Percentiles rank a stretch among this genome's conserved stretches.
phyloP scores from a whole-genome alignment of 1,284 basidiomycete genomes.

The Mixia osmundae region DNA sequence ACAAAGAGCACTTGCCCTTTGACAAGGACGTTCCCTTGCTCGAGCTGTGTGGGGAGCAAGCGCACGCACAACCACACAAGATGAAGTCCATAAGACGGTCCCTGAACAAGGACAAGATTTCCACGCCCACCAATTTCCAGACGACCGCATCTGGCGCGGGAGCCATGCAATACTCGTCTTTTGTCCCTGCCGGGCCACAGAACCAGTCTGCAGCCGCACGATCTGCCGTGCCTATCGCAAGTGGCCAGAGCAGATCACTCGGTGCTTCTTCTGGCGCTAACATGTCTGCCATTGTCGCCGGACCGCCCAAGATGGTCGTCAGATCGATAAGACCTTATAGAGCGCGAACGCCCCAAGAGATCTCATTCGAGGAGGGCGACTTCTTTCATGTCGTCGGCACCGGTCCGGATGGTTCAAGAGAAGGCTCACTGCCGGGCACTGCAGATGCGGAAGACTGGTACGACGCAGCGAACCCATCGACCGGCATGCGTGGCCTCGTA shows the following conservation, averaged over 20 bases:
- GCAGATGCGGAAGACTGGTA: slow-evolving; percentile 20
- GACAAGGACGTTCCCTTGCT: too few relatives aligned
- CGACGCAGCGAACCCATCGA: slow-evolving; percentile 43
- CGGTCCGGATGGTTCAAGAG: slow-evolving; percentile 28
- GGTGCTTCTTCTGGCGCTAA: too few relatives aligned
- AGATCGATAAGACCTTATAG: slow-evolving; percentile 49
- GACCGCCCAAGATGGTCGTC: slow-evolving; percentile 87
- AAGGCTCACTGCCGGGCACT: slow-evolving; percentile 16
- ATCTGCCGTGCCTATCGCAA: too few relatives aligned
- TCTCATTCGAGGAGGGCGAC: slow-evolving; percentile 81
- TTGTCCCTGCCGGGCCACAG: background rate
- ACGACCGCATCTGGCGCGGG: slow-evolving; percentile 2
- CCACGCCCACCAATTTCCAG: slow-evolving; percentile 8
- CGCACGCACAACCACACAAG: background rate
- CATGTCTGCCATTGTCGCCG: too few relatives aligned
- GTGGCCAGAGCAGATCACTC: too few relatives aligned
- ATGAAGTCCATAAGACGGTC: slow-evolving; percentile 15
- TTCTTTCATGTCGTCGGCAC: slow-evolving; percentile 89
- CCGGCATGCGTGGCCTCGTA: slow-evolving; percentile 73
- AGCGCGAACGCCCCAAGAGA: slow-evolving; percentile 55
- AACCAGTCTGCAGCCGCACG: background rate
- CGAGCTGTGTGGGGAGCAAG: too few relatives aligned
- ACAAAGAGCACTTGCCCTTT: too few relatives aligned
- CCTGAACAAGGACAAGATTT: slow-evolving; percentile 15
- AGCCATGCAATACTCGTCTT: slow-evolving; percentile 1